Conservation (phyloP, 306 rosid species). For the Potentilla sterilis region DNA sequence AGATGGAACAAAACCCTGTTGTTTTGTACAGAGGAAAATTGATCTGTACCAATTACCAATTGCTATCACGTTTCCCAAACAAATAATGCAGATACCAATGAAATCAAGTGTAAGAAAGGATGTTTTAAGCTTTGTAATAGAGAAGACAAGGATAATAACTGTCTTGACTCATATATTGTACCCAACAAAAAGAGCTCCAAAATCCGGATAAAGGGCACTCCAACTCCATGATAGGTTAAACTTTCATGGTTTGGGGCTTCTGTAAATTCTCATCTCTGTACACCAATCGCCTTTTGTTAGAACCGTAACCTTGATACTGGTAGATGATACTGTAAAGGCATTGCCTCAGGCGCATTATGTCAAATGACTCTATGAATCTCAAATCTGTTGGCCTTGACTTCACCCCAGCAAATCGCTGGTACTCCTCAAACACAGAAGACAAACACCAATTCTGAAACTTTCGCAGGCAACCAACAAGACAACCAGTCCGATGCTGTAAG, state of each 20-base stretch:
- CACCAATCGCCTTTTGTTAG: slow-evolving; percentile 72
- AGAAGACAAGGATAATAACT: slow-evolving; percentile 3
- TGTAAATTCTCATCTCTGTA: slow-evolving; percentile 66
- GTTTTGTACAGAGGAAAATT: slow-evolving; percentile 2
- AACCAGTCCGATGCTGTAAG: slow-evolving; percentile 89
- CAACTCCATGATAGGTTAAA: slow-evolving; percentile 32
- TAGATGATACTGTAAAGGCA: slow-evolving; percentile 91
- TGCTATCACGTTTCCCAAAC: slow-evolving; percentile 11
- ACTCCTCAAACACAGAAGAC: slow-evolving; percentile 83
- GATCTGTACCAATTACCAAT: background rate
- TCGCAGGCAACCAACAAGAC: slow-evolving; percentile 86
- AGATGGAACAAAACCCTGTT: background rate
- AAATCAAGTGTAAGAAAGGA: slow-evolving; percentile 1
- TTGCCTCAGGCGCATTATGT: slow-evolving; percentile 55
- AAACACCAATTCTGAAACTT: slow-evolving; percentile 94
- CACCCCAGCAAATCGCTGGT: slow-evolving; percentile 66
- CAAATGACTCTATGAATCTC: slow-evolving; percentile 68
- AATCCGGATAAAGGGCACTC: background rate
- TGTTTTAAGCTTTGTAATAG: slow-evolving; percentile 16
- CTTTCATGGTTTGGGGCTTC: slow-evolving; percentile 58
- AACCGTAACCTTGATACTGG: slow-evolving; percentile 85
- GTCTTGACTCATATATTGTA: slow-evolving; percentile 3
- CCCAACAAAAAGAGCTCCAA: slow-evolving; percentile 8
- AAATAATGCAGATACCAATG: background rate
- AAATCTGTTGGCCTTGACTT: slow-evolving; percentile 68